These are phyloP conservation scores for Talaromyces adpressus DNA, from an alignment of 495 filamentous ascomycete species.

Conservation along the genomic window DNA sequence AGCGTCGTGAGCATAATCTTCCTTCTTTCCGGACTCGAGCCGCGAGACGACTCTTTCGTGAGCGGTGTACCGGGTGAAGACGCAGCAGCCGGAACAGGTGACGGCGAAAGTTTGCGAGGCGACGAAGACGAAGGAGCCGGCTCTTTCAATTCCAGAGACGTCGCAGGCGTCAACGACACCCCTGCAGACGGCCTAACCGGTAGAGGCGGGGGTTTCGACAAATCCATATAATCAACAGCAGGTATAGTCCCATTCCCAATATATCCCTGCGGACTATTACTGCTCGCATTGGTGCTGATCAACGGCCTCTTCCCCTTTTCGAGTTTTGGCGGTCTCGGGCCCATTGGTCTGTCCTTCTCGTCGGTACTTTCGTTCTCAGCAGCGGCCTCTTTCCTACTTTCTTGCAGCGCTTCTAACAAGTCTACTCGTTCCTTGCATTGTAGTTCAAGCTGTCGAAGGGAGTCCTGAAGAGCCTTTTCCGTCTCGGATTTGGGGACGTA, in stretches of 20 bases:
- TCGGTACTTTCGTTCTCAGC: conserved; percentile 21
- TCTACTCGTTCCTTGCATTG: conserved; percentile 94
- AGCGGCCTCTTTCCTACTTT: conserved; percentile 61
- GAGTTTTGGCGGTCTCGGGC: neutral
- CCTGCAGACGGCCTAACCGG: conserved; percentile 46
- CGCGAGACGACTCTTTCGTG: conserved; percentile 48
- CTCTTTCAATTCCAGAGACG: neutral
- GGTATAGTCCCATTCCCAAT: conserved; percentile 79
- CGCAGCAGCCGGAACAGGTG: neutral
- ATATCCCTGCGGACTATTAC: conserved; percentile 40
- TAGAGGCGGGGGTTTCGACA: conserved; percentile 63
- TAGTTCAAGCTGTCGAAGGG: conserved; percentile 72
- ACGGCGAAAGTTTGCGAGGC: conserved; percentile 1
- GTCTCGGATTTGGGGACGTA: conserved; percentile 76
- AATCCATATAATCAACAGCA: conserved; percentile 66
- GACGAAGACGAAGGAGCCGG: neutral
- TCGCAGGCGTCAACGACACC: neutral
- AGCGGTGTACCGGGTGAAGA: conserved; percentile 6
- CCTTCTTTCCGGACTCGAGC: conserved; percentile 75
- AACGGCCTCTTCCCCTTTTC: conserved; percentile 14
- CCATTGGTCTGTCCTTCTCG: conserved; percentile 12
- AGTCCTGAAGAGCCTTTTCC: conserved; percentile 75
- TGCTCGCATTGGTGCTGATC: conserved; percentile 12
- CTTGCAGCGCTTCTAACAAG: conserved; percentile 71
- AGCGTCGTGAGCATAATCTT: conserved; percentile 79